Evolutionary conservation across 2,329 filamentous ascomycete species (phyloP).

Genomic region (Purpureocillium lavendulum): DNA sequence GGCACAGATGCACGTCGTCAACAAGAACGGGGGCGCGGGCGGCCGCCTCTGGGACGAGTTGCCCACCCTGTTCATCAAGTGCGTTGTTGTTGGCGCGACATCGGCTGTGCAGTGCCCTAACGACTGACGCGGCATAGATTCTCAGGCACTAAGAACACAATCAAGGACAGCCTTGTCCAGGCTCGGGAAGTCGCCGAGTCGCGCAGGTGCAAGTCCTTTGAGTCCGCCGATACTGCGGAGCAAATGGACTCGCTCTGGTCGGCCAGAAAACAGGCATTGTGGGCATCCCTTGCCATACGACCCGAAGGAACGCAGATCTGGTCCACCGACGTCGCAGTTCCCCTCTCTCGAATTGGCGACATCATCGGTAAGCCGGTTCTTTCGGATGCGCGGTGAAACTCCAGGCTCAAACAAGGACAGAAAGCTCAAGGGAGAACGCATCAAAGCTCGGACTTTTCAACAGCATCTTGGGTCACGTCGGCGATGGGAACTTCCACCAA

Average conservation of each 20-base stretch:
- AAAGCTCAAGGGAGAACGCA: slow-evolving; percentile 59
- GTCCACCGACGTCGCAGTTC: slow-evolving; percentile 77
- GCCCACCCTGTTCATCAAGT: slow-evolving; percentile 68
- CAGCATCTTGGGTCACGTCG: slow-evolving; percentile 65
- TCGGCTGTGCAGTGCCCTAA: too few relatives aligned
- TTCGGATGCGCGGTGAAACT: not conserved
- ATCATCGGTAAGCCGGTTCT: slow-evolving; percentile 42
- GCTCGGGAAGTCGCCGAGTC: slow-evolving; percentile 46
- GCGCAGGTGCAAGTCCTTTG: slow-evolving; percentile 50
- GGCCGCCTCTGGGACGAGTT: slow-evolving; percentile 55
- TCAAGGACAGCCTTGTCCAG: slow-evolving; percentile 50
- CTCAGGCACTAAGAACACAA: slow-evolving; percentile 51
- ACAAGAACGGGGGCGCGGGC: slow-evolving; percentile 50
- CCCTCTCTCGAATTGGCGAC: slow-evolving; percentile 60
- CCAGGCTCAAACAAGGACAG: slow-evolving; percentile 16
- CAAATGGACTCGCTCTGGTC: slow-evolving; percentile 67
- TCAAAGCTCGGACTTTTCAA: slow-evolving; percentile 52
- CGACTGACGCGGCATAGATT: slow-evolving; percentile 32
- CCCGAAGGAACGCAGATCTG: slow-evolving; percentile 56
- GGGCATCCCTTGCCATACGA: slow-evolving; percentile 61
- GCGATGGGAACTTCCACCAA: slow-evolving; percentile 68
- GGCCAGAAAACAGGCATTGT: slow-evolving; percentile 66
- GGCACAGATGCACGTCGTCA: slow-evolving; percentile 60
- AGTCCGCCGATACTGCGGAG: slow-evolving; percentile 56
- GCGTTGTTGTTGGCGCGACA: not conserved